Conservation (phyloP, 371 early-diverging fungal species). For the Apophysomyces sp. region DNA sequence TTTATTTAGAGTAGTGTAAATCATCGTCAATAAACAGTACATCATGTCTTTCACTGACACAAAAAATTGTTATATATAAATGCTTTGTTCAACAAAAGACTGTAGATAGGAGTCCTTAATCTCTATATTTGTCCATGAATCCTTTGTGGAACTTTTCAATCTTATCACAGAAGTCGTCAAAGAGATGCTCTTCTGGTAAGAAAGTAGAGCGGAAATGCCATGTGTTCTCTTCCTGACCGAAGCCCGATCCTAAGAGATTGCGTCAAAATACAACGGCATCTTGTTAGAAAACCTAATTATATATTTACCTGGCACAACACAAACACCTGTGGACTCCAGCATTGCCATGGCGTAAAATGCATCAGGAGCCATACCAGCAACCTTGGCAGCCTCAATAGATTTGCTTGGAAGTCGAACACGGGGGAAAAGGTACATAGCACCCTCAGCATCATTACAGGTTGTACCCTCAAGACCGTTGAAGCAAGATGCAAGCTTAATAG, state of each 20-base stretch:
- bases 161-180: constrained; percentile 82
- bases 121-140: constrained; percentile 77
- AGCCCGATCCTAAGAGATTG: constrained; percentile 60
- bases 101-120: constrained; percentile 12
- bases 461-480: constrained; percentile 87
- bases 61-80: not conserved
- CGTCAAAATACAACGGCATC: not conserved
- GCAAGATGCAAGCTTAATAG: constrained; percentile 69
- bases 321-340: constrained; percentile 87
- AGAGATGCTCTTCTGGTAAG: constrained; percentile 88
- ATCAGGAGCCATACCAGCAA: constrained; percentile 73
- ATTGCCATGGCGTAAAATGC: constrained; percentile 86
- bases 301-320: constrained; percentile 60
- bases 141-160: constrained; percentile 77
- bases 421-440: constrained; percentile 98
- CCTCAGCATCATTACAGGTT: constrained; percentile 86
- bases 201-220: constrained; percentile 97
- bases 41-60: no score
- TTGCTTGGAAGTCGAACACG: constrained; percentile 70
- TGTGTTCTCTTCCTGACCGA: constrained; percentile 88
- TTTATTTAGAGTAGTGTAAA: no score
- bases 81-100: not conserved
- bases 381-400: constrained; percentile 76
- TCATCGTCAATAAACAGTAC: not conserved
- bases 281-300: not conserved